Percentiles rank a stretch among this genome's conserved stretches.
Evolutionary conservation across 768 basidiomycete genomes (phyloP).

Genomic region (Rhodotorula kratochvilovae): DNA sequence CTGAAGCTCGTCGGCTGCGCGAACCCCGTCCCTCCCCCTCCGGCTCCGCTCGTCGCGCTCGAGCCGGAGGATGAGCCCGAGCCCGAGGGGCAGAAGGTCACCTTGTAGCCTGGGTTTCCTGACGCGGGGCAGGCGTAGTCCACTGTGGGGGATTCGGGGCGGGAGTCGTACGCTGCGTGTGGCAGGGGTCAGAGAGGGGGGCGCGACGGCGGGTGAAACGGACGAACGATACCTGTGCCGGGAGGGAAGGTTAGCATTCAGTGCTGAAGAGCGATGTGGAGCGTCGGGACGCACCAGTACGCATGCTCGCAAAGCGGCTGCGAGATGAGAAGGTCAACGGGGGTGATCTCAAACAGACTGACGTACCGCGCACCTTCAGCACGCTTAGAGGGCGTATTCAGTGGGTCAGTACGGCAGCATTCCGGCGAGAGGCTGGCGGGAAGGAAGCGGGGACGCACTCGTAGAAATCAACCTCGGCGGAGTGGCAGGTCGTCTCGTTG

Average conservation of each 20-base stretch:
- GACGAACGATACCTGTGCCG: not conserved
- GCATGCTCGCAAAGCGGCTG: constrained; percentile 1
- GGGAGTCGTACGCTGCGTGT: constrained; percentile 14
- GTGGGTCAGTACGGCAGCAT: too few species aligned
- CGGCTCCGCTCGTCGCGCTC: not conserved
- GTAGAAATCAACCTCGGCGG: constrained; percentile 15
- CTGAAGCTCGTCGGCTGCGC: not conserved
- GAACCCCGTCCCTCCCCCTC: too few species aligned
- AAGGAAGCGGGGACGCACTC: not conserved
- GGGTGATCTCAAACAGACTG: too few species aligned
- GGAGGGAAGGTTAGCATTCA: too few species aligned
- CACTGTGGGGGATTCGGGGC: constrained; percentile 1
- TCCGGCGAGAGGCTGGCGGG: too few species aligned
- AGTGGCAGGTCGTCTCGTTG: not conserved
- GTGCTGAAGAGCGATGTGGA: not conserved
- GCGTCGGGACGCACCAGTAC: constrained; percentile 10
- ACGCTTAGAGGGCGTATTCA: not conserved
- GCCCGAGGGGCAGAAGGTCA: constrained; percentile 14
- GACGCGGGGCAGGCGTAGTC: constrained; percentile 7
- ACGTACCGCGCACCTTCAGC: not conserved
- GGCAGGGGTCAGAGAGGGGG: not conserved
- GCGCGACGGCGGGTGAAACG: too few species aligned
- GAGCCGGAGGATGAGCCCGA: not conserved
- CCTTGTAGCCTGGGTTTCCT: not conserved
- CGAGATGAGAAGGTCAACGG: too few species aligned